Evolutionary conservation across 768 basidiomycete genomes (phyloP).

Genomic region (Xerocomus brunneocitrinus): DNA sequence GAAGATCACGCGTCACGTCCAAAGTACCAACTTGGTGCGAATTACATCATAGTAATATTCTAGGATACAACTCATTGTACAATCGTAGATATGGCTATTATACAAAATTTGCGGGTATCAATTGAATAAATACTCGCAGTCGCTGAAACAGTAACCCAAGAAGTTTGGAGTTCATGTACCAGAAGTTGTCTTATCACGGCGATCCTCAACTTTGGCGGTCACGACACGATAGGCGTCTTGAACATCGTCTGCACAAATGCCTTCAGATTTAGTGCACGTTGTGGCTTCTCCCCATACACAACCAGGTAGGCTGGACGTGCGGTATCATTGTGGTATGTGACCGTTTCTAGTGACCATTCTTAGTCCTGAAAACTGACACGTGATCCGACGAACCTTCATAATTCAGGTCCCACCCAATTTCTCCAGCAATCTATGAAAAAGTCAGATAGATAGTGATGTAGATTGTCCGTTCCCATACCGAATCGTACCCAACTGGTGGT

Average conservation of each 20-base stretch:
- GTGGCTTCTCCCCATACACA: conserved; percentile 45
- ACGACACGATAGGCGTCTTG: conserved; percentile 30
- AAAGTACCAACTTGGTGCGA: neutral
- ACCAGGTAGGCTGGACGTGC: conserved; percentile 63
- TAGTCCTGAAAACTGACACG: neutral
- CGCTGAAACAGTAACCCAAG: neutral
- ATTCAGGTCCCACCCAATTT: conserved; percentile 61
- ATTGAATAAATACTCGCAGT: conserved; percentile 8
- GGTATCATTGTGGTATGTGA: conserved; percentile 63
- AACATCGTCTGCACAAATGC: conserved; percentile 26
- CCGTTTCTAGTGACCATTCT: conserved; percentile 42
- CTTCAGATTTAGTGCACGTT: conserved; percentile 19
- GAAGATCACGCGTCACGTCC: too few species aligned
- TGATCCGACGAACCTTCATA: conserved; percentile 40
- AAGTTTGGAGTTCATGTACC: neutral
- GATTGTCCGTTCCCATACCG: conserved; percentile 36
- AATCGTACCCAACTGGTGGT: conserved; percentile 57
- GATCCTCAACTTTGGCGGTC: neutral
- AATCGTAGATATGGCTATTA: conserved; percentile 6
- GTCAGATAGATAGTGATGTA: neutral
- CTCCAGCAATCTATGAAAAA: conserved; percentile 47
- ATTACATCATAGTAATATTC: neutral
- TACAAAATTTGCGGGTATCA: conserved; percentile 20
- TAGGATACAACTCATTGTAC: conserved; percentile 10
- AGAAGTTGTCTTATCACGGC: neutral